Percentiles rank a stretch among this genome's conserved stretches.
Evolutionary conservation across 164 flowering plant species (phyloP).

Genomic region (Saururus chinensis): DNA sequence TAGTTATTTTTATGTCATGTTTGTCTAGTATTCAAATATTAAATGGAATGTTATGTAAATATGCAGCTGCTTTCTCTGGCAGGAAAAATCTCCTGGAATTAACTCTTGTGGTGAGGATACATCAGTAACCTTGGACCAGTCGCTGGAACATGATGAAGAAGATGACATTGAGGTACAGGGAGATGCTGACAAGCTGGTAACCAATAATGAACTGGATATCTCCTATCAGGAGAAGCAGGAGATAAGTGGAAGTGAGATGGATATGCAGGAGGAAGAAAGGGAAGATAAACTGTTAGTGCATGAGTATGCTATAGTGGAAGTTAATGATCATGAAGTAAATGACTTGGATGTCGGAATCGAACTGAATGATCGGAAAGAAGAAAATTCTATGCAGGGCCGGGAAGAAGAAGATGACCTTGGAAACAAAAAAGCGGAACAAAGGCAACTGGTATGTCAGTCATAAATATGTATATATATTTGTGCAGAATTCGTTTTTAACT

Average conservation of each 20-base stretch:
- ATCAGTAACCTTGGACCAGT: conserved; percentile 47
- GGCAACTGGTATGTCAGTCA: not conserved
- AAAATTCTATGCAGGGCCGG: not conserved
- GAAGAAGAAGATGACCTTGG: not conserved
- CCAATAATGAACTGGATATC: conserved; percentile 15
- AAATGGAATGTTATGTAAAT: too few species aligned
- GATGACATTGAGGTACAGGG: conserved; percentile 38
- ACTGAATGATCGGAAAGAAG: not conserved
- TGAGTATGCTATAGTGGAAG: not conserved
- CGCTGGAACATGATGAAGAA: conserved; percentile 42
- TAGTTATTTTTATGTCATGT: too few species aligned
- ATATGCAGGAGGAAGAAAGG: not conserved
- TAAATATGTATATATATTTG: not conserved
- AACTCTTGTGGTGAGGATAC: conserved; percentile 52
- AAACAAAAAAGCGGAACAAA: not conserved
- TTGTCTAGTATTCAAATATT: too few species aligned
- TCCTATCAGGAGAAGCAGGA: conserved; percentile 18
- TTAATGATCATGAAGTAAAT: not conserved
- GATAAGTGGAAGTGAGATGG: conserved; percentile 15
- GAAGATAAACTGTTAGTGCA: not conserved
- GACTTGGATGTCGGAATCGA: not conserved
- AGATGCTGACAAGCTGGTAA: conserved; percentile 27
- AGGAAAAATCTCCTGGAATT: conserved; percentile 42
- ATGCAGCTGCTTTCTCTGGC: not conserved
- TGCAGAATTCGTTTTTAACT: not conserved